Conservation (phyloP, 257 asterid genomes). For the Datura wrightii region DNA sequence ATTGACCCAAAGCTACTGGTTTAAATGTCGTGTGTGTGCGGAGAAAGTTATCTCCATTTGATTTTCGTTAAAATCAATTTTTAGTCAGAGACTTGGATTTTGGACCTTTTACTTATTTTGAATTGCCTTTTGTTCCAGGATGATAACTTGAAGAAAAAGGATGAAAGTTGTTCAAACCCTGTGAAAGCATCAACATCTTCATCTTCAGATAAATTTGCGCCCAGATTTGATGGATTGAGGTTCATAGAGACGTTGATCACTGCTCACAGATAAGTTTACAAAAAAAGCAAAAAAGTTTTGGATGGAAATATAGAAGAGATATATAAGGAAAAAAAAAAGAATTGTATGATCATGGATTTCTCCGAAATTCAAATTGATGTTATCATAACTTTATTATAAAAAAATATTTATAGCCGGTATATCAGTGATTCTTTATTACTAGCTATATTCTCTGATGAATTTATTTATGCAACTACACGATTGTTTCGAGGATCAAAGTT, state of each 20-base stretch:
- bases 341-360: too few relatives aligned
- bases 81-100: too few relatives aligned
- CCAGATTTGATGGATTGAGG: constrained; percentile 39
- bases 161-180: neutral
- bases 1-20: too few relatives aligned
- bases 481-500: neutral
- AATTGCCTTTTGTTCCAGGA: neutral
- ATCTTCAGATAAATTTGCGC: constrained; percentile 33
- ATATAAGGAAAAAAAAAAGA: neutral
- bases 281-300: neutral
- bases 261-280: constrained; percentile 34
- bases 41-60: neutral
- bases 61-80: neutral
- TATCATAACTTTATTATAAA: too few relatives aligned
- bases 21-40: neutral
- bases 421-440: neutral
- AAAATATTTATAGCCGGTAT: neutral
- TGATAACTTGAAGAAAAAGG: neutral
- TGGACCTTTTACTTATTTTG: too few relatives aligned
- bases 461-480: neutral
- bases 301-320: neutral
- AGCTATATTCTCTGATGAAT: neutral
- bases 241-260: constrained; percentile 36
- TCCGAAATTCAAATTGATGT: too few relatives aligned
- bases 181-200: constrained; percentile 12